phyloP scores from a whole-genome alignment of 2,329 filamentous ascomycete species.

The Nemania serpens region DNA sequence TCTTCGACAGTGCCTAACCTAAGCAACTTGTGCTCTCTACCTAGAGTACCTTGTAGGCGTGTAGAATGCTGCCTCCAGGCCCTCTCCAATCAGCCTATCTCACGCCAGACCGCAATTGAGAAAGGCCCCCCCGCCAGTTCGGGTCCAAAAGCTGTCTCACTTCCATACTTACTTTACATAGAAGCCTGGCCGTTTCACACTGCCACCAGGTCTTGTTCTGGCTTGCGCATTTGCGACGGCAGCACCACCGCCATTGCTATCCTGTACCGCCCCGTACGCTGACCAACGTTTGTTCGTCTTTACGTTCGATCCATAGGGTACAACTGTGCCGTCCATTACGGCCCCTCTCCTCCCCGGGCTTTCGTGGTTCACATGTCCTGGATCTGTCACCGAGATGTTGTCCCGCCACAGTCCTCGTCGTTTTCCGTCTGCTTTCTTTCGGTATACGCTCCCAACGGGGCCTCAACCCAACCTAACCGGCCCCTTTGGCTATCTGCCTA shows the following conservation, averaged over 20 bases:
- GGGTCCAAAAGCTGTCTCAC: no score
- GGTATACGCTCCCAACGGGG: neutral
- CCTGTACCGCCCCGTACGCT: no score
- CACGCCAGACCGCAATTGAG: no score
- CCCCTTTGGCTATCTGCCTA: constrained; percentile 17
- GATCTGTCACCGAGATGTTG: constrained; percentile 4
- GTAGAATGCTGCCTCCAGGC: no score
- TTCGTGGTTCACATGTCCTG: neutral
- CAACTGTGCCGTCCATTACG: neutral
- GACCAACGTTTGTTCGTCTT: neutral
- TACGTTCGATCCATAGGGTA: neutral
- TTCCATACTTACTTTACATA: no score
- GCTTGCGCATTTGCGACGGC: no score
- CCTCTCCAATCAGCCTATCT: no score
- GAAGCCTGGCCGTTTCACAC: neutral
- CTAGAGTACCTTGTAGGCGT: no score
- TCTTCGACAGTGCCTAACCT: no score
- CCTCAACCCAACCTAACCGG: neutral
- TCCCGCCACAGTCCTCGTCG: neutral
- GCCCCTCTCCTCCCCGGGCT: neutral
- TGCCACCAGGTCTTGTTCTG: neutral
- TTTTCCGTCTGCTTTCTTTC: neutral
- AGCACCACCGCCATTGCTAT: no score
- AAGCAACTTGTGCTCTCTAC: no score
- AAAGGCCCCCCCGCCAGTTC: no score